phyloP scores from a whole-genome alignment of 306 rosid species.

The Macrotyloma uniflorum region DNA sequence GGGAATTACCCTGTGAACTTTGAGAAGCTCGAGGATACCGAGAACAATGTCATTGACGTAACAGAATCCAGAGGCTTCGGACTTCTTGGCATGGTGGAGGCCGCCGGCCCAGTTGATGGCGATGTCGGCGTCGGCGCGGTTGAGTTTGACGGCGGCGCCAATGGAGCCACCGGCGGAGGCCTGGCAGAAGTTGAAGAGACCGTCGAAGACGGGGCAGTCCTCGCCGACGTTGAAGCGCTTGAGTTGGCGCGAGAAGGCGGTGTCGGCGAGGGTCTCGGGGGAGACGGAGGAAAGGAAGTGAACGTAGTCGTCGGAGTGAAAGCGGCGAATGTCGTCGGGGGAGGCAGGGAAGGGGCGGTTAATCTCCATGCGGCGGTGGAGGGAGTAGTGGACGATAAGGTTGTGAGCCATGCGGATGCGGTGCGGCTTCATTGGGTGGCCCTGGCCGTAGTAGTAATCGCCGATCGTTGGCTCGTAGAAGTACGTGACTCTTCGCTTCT shows the following conservation, averaged over 20 bases:
- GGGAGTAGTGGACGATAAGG: constrained; percentile 72
- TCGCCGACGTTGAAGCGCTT: constrained; percentile 83
- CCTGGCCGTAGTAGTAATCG: constrained; percentile 83
- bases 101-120: constrained; percentile 89
- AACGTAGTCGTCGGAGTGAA: constrained; percentile 74
- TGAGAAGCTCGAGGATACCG: constrained; percentile 91
- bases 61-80: constrained; percentile 92
- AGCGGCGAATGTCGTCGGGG: constrained; percentile 57
- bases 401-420: constrained; percentile 85
- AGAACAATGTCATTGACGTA: constrained; percentile 91
- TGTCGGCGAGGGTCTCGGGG: constrained; percentile 59
- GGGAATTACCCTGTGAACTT: constrained; percentile 70
- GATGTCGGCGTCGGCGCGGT: constrained; percentile 70
- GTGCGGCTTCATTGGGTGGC: constrained; percentile 89
- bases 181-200: constrained; percentile 74
- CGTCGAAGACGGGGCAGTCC: constrained; percentile 87
- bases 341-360: constrained; percentile 73
- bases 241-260: constrained; percentile 57
- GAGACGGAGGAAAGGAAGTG: constrained; percentile 64
- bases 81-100: constrained; percentile 79
- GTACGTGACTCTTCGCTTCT: constrained; percentile 72
- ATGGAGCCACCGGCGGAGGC: constrained; percentile 82
- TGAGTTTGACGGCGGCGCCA: constrained; percentile 81
- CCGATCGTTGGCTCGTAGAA: constrained; percentile 82
- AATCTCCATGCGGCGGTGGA: constrained; percentile 86